phyloP scores from a whole-genome alignment of 768 basidiomycete species.

The Tylopilus vinaceipallidus region DNA sequence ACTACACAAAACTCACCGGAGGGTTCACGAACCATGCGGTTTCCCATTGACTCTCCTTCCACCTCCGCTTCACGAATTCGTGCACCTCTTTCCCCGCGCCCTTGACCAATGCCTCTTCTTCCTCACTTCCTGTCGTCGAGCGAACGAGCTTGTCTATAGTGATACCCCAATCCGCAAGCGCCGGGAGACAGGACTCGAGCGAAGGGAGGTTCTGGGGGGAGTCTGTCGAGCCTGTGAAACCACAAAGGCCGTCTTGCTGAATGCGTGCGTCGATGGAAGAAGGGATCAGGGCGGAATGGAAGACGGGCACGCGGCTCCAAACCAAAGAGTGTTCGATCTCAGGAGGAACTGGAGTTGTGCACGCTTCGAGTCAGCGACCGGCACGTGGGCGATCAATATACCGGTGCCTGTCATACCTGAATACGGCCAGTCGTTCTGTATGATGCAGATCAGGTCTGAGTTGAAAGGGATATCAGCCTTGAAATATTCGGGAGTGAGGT shows the following conservation, averaged over 20 bases:
- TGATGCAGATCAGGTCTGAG: constrained; percentile 60
- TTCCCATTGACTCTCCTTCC: constrained; percentile 79
- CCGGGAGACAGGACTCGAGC: constrained; percentile 55
- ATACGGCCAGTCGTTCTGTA: constrained; percentile 88
- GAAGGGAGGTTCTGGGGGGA: constrained; percentile 60
- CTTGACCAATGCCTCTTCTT: constrained; percentile 51
- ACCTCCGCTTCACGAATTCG: constrained; percentile 60
- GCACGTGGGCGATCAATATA: background rate
- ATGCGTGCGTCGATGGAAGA: constrained; percentile 53
- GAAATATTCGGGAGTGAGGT: constrained; percentile 54
- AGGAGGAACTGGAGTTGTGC: constrained; percentile 49
- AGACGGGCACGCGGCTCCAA: constrained; percentile 75
- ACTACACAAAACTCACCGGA: constrained; percentile 48
- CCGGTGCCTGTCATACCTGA: constrained; percentile 47
- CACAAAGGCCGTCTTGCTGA: constrained; percentile 76
- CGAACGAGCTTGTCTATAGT: constrained; percentile 59
- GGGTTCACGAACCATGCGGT: constrained; percentile 93
- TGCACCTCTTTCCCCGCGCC: constrained; percentile 58
- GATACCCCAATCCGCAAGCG: constrained; percentile 68
- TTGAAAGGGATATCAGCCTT: constrained; percentile 51
- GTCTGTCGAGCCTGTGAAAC: constrained; percentile 64
- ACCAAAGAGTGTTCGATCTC: constrained; percentile 74
- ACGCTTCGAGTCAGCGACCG: background rate
- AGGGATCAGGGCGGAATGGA: constrained; percentile 56
- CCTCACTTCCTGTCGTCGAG: constrained; percentile 48